Conservation (phyloP, 1,284 basidiomycete genomes). For the Athelia sp. region DNA sequence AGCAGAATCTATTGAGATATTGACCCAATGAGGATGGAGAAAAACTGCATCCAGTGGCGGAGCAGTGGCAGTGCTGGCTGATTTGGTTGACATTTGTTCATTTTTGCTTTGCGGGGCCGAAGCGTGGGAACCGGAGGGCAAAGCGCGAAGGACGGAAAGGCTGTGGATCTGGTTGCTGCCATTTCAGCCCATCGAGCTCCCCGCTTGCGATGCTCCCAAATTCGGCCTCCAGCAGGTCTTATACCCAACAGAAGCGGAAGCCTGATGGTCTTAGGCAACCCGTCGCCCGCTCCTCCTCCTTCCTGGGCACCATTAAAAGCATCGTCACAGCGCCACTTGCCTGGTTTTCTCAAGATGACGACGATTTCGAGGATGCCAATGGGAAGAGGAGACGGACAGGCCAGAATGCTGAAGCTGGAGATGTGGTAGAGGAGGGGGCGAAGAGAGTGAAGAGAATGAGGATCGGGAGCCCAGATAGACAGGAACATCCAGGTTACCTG, state of each 20-base stretch:
- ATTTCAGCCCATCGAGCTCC: conserved; percentile 10
- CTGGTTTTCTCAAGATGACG: conserved; percentile 47
- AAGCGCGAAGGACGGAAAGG: too few species aligned
- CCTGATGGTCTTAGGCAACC: conserved; percentile 12
- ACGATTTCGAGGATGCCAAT: conserved; percentile 44
- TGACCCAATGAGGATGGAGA: too few species aligned
- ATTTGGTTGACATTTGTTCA: not conserved
- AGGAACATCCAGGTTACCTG: conserved; percentile 36
- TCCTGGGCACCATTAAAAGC: conserved; percentile 55
- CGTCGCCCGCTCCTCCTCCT: conserved; percentile 42
- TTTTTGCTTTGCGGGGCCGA: too few species aligned
- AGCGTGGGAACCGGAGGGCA: too few species aligned
- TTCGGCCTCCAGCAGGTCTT: conserved; percentile 13
- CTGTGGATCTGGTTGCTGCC: too few species aligned
- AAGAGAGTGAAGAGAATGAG: conserved; percentile 49
- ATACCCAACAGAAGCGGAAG: conserved; percentile 24
- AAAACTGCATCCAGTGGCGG: too few species aligned
- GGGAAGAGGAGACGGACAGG: conserved; percentile 47
- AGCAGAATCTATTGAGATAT: too few species aligned
- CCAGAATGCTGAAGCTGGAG: conserved; percentile 23
- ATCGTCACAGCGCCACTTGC: conserved; percentile 59
- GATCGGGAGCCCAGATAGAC: conserved; percentile 42
- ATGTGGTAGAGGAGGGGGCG: conserved; percentile 16
- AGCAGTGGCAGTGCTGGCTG: too few species aligned
- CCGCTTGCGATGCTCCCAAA: conserved; percentile 7